Conservation (phyloP, 2,329 filamentous ascomycete species). For the Beauveria rudraprayagi region DNA sequence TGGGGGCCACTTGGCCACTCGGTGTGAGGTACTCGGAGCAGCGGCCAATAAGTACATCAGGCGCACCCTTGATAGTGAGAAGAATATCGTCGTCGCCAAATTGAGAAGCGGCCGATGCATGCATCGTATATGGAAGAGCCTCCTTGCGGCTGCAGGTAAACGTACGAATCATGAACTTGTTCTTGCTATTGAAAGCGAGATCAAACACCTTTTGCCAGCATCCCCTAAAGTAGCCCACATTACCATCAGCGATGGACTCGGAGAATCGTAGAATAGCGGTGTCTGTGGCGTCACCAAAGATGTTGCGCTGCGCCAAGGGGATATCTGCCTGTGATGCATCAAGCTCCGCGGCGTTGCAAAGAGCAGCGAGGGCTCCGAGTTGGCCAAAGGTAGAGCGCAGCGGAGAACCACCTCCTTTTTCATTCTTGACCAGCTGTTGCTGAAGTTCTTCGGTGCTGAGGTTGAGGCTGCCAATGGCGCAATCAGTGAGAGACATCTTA, state of each 20-base stretch:
- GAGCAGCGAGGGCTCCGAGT: constrained; percentile 51
- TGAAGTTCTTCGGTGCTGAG: constrained; percentile 44
- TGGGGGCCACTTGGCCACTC: constrained; percentile 42
- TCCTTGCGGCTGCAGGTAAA: constrained; percentile 37
- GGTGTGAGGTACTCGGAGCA: constrained; percentile 50
- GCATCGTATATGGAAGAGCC: constrained; percentile 28
- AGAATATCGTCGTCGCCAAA: constrained; percentile 36
- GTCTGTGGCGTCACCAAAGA: constrained; percentile 71
- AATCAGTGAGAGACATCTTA: constrained; percentile 66
- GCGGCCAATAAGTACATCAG: constrained; percentile 61
- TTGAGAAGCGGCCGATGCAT: constrained; percentile 23
- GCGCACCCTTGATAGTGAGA: constrained; percentile 71
- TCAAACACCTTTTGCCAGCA: constrained; percentile 61
- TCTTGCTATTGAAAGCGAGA: constrained; percentile 72
- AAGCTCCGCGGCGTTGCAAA: constrained; percentile 71
- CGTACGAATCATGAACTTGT: constrained; percentile 70
- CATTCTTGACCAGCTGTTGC: constrained; percentile 22
- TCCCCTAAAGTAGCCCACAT: constrained; percentile 50
- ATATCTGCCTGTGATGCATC: constrained; percentile 54
- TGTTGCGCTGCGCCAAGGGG: constrained; percentile 52
- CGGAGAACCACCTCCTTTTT: not conserved
- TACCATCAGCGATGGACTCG: constrained; percentile 45
- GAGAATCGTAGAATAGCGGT: constrained; percentile 66
- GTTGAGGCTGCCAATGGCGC: constrained; percentile 45
- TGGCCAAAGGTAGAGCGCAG: constrained; percentile 38